These are phyloP conservation scores for Platanus orientalis DNA, from an alignment of 164 flowering plant species.

Conservation along the genomic window DNA sequence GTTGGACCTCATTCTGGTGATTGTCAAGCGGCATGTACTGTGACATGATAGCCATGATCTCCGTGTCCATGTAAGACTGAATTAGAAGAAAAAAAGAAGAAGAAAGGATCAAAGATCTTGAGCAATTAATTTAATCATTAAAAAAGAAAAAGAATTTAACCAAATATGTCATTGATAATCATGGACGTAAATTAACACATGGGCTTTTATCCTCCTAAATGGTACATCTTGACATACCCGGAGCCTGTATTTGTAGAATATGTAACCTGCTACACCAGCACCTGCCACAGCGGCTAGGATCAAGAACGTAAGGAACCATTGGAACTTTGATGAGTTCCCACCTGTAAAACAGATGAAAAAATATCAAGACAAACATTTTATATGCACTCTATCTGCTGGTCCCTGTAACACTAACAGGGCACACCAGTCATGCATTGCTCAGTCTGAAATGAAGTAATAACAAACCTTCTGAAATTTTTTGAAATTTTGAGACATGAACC, in stretches of 20 bases:
- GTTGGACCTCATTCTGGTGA: constrained; percentile 46
- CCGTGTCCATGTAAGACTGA: constrained; percentile 96
- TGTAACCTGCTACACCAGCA: constrained; percentile 58
- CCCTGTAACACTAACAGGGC: too few species aligned
- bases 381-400: too few species aligned
- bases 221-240: constrained; percentile 49
- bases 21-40: constrained; percentile 94
- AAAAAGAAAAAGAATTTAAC: neutral
- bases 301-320: constrained; percentile 47
- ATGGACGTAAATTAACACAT: too few species aligned
- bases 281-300: constrained; percentile 49
- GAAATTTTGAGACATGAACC: too few species aligned
- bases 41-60: constrained; percentile 95
- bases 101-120: neutral
- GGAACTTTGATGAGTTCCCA: constrained; percentile 44
- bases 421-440: too few species aligned
- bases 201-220: neutral
- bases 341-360: constrained; percentile 30
- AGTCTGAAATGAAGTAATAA: too few species aligned
- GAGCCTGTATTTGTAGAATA: constrained; percentile 89
- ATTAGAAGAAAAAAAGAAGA: constrained; percentile 1
- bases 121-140: neutral
- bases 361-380: neutral
- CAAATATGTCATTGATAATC: too few species aligned
- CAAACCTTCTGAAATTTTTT: too few species aligned